A percentile compares a stretch with the other conserved stretches of the same genome.
Conservation (phyloP, 495 filamentous ascomycete genomes). For the Hypoxylon subgilvum region DNA sequence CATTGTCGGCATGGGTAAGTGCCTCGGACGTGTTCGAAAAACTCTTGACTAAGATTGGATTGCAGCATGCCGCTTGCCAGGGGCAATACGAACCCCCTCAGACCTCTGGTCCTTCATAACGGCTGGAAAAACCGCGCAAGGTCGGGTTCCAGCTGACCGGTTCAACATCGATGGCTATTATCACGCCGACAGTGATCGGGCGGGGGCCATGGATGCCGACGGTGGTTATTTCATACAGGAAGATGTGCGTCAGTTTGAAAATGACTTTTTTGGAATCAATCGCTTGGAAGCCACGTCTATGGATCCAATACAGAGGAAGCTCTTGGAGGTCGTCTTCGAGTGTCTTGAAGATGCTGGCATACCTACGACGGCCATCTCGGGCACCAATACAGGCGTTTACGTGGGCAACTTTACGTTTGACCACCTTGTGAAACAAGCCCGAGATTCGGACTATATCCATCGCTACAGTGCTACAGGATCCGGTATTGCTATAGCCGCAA, state of each 20-base stretch:
- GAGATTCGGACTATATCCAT: constrained; percentile 45
- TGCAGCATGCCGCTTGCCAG: too few species aligned
- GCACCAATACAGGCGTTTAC: constrained; percentile 66
- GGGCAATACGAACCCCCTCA: too few species aligned
- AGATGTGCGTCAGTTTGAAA: constrained; percentile 49
- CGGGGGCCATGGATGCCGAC: too few species aligned
- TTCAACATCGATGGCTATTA: too few species aligned
- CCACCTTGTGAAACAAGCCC: constrained; percentile 44
- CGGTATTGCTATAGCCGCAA: constrained; percentile 55
- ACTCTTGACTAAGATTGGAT: too few species aligned
- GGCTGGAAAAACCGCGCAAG: too few species aligned
- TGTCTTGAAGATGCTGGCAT: constrained; percentile 30
- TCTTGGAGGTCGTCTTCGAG: constrained; percentile 57
- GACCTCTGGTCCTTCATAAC: too few species aligned
- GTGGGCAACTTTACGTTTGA: constrained; percentile 43
- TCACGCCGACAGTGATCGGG: too few species aligned
- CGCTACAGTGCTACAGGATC: constrained; percentile 60
- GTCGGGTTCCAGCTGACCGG: too few species aligned
- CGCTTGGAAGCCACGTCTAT: constrained; percentile 50
- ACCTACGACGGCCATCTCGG: constrained; percentile 61
- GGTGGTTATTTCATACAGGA: too few species aligned
- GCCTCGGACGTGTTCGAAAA: too few species aligned
- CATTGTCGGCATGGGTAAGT: too few species aligned
- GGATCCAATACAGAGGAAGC: constrained; percentile 59
- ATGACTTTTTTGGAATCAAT: constrained; percentile 58